Base-by-base conservation (phyloP, 73 alveolate species). In the Symbiodinium pilosum region DNA sequence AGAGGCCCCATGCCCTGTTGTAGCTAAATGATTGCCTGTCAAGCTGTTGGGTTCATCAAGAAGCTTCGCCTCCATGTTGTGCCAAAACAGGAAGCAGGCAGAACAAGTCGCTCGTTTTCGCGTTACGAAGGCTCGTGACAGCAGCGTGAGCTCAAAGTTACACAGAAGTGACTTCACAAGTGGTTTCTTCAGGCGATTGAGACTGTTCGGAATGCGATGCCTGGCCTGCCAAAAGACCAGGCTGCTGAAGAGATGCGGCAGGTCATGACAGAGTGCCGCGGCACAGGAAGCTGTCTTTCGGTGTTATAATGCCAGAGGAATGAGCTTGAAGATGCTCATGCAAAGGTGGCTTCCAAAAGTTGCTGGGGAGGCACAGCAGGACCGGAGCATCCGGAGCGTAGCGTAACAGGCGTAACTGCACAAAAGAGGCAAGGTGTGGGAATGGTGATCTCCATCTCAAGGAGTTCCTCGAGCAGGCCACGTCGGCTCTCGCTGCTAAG, bases 101-200 rank as follows among this genome's bases (percentile, higher is more conserved):
- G 94, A 87, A 54, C 84, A 87, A 56, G 94, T 87, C 38, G 94
- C 94, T 1, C 94, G 94, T 85, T 87, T 87, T 83, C 94, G 94
- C 3, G 94, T 87, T 38, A 56, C 56, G 68, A 87, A 87, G 94
- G 94, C 85, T 14, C 8, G 43, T 18, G 40, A 21, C 40, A n/a
- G n/a, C n/a, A n/a, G n/a, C n/a, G n/a, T n/a, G n/a, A n/a, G n/a
- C n/a, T n/a, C n/a, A n/a, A n/a, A n/a, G n/a, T n/a, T n/a, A n/a
- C n/a, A n/a, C n/a, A n/a, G n/a, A n/a, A n/a, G n/a, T n/a, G n/a
- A n/a, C n/a, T n/a, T 14, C 8, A 4, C 34, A 6, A 26, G 77
- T 59, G 77, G 32, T 20, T 4, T 59, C n/a, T 26, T 59, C 36
- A 87, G 94, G 94, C 94, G 86, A 56, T 87, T 43, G 94, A 87